Conservation (phyloP, 2,329 filamentous ascomycete species). For the Xylaria sp. region DNA sequence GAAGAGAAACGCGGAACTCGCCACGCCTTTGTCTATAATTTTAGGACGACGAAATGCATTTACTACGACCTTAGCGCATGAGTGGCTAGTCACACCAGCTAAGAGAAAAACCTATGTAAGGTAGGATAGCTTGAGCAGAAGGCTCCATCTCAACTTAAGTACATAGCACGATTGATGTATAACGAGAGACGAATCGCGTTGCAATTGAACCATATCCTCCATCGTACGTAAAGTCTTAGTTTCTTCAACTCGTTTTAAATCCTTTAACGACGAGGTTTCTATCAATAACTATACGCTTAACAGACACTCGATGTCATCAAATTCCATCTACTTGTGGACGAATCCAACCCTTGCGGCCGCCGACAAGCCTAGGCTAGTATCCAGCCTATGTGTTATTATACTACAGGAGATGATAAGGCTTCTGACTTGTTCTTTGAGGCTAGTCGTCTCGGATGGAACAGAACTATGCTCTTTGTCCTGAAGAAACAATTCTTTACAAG, state of each 20-base stretch:
- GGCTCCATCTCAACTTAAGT: constrained; percentile 14
- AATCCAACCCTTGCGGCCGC: not conserved
- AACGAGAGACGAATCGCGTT: constrained; percentile 29
- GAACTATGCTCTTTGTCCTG: constrained; percentile 14
- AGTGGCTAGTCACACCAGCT: not conserved
- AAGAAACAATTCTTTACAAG: constrained; percentile 15
- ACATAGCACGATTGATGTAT: constrained; percentile 28
- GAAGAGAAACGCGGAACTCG: constrained; percentile 65
- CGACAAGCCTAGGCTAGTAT: not conserved
- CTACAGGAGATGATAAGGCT: not conserved
- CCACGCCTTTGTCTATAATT: constrained; percentile 92
- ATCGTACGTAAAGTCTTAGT: not conserved
- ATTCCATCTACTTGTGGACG: not conserved
- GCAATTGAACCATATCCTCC: constrained; percentile 9
- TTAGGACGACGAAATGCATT: constrained; percentile 83
- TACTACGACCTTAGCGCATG: constrained; percentile 77
- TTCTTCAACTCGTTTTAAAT: not conserved
- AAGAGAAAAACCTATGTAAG: not conserved
- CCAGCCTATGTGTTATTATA: not conserved
- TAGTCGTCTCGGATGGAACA: not conserved
- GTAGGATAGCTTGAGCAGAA: constrained; percentile 12
- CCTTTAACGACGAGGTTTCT: not conserved
- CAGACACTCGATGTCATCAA: not conserved
- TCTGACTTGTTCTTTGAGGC: constrained; percentile 3
- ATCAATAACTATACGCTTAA: not conserved